These are phyloP conservation scores for Drechslerella stenobrocha DNA, from an alignment of 2,329 filamentous ascomycete genomes.

Conservation along the genomic window DNA sequence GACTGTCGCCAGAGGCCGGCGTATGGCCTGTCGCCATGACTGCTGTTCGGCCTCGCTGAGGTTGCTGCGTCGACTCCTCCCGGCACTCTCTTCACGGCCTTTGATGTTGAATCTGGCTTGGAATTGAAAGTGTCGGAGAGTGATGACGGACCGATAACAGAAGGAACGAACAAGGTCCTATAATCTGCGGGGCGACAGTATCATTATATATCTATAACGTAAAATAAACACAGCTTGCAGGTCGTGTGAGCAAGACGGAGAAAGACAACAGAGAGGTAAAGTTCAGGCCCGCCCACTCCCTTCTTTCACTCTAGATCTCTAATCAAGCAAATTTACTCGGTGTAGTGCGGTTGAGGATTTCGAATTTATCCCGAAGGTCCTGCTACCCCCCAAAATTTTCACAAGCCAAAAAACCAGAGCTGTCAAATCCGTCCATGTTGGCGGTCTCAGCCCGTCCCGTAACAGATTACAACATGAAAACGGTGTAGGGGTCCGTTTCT, in stretches of 20 bases:
- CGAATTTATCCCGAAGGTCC: neutral
- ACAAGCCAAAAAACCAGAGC: constrained; percentile 48
- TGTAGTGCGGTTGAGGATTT: neutral
- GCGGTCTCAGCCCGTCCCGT: constrained; percentile 10
- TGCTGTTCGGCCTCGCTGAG: constrained; percentile 3
- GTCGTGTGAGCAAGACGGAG: constrained; percentile 35
- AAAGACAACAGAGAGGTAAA: constrained; percentile 12
- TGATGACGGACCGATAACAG: constrained; percentile 10
- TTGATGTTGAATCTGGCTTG: constrained; percentile 47
- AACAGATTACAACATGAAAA: constrained; percentile 31
- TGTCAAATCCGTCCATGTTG: too few species aligned
- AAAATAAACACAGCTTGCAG: neutral
- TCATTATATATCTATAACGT: constrained; percentile 6
- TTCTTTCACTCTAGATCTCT: constrained; percentile 3
- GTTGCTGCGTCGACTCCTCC: neutral
- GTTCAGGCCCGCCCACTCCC: constrained; percentile 23
- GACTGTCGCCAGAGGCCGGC: constrained; percentile 16
- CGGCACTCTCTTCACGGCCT: constrained; percentile 18
- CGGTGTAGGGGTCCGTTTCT: constrained; percentile 14
- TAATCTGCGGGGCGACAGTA: constrained; percentile 9
- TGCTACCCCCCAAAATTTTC: constrained; percentile 24
- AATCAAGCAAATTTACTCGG: neutral
- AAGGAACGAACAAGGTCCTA: constrained; percentile 15
- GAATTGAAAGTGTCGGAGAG: constrained; percentile 13
- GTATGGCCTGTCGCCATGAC: constrained; percentile 15